Evolutionary conservation across 176 grass and related monocot species (phyloP), one percentile per base, ranked within the genome.

Genomic region (Olyra latifolia): DNA sequence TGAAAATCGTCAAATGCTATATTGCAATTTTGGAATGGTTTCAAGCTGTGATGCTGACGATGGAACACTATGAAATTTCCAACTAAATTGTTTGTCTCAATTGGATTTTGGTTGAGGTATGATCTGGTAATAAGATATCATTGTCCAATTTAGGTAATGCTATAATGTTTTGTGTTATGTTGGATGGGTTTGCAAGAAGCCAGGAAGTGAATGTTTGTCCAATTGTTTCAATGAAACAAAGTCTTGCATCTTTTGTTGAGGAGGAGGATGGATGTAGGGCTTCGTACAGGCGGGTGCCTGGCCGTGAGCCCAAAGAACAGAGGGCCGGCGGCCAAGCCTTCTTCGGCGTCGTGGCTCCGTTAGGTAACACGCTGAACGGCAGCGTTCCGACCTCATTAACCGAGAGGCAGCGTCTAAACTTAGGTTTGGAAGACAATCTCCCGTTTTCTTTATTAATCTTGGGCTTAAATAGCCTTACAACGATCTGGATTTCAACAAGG

Each of bases 91-190:
- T 32, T 66, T 17, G 44, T 16, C 29, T 38, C 50, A 78, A 64
- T 44, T 76, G 73, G 16, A 55, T 86, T 55, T 86, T 43, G 66
- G 47, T 71, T 41, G 55, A 70, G 48, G 49, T 85, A 16, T 72
- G 75, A 62, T 35, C 22, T 72, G 24, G 46, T 30, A 30, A 29
- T 43, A 56, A 38, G 27, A 35, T 59, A 60, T 54, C 73, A 15
- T 12, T 72, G 12, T 27, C 39, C 1, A 32, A 9, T 79, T 56
- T 83, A 44, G 81, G 35, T 12, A 28, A 66, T 27, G 47, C 14
- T 65, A 22, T 57, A 19, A 8, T 57, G 71, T 82, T 72, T 40
- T 16, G 5, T 59, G 25, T 61, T 48, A 60, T 24, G 22, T 74
- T 17, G 55, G 47, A 22, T 65, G 23, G 25, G 74, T 66, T 43